Conservation (phyloP, 2,329 filamentous ascomycete genomes). For the Fusarium heterosporum region DNA sequence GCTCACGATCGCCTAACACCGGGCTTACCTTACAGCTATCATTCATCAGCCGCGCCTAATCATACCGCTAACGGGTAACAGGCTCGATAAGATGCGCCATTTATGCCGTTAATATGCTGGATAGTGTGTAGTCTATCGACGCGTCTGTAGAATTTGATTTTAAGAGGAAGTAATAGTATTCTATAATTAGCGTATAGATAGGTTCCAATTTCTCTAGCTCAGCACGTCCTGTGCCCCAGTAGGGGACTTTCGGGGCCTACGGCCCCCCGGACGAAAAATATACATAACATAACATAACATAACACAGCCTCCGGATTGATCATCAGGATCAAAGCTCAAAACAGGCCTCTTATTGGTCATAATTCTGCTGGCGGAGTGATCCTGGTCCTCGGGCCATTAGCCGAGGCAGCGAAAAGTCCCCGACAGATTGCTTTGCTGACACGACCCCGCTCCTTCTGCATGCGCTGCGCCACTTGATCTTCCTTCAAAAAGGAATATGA, state of each 20-base stretch:
- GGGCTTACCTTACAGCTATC: neutral
- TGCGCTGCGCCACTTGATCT: no score
- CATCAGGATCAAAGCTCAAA: no score
- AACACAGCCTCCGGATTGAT: no score
- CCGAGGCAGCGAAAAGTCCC: no score
- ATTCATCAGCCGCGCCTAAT: neutral
- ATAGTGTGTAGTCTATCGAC: neutral
- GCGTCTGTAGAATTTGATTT: neutral
- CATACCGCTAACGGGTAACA: neutral
- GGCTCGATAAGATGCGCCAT: neutral
- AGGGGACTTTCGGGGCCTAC: conserved; percentile 10
- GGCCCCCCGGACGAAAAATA: conserved; percentile 14
- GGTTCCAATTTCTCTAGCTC: conserved; percentile 5
- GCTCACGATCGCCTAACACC: neutral
- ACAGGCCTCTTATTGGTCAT: no score
- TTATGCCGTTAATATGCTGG: neutral
- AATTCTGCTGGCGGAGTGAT: no score
- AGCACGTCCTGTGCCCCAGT: conserved; percentile 17
- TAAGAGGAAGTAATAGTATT: neutral
- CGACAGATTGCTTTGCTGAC: no score
- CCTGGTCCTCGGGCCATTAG: no score
- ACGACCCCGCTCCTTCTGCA: no score
- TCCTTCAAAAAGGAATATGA: no score
- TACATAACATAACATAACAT: no score
- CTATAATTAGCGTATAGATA: conserved; percentile 9